Evolutionary conservation across 2,329 filamentous ascomycete genomes (phyloP), one percentile per base, ranked within the genome.

Genomic region (Colletotrichum salicis): DNA sequence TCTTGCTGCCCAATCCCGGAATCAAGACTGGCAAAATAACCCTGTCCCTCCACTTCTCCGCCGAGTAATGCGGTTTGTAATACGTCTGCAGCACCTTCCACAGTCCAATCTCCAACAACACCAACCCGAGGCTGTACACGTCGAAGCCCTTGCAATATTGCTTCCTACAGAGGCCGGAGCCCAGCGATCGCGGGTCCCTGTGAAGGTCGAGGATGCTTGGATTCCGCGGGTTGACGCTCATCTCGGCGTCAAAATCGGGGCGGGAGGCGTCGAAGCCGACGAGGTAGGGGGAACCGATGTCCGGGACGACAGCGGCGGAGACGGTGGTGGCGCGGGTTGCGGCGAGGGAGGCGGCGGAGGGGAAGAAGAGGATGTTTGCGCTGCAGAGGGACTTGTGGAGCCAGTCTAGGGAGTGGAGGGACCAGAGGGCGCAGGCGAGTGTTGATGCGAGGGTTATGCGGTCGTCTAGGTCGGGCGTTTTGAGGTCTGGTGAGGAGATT

Each of bases 301-400:
- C 81, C 13, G 83, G 83, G 2, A 83, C 77, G 55, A 81, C 75
- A n/a, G 37, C 80, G 77, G 11, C 75, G 73, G 67, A 82, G 84
- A 69, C 84, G 79, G 58, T 85, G 78, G 33, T 73, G 65, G 71
- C 77, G 79, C 80, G 80, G 10, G 27, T 73, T 57, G 33, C 69
- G 69, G 33, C 75, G 73, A 37, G 79, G 79, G 76, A 88, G 74
- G 80, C 77, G 27, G 80, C 79, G 0, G 83, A 83, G 6, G 82
- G 84, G 77, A 87, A 88, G 77, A 89, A 88, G 12, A 90, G 76
- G 35, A 90, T 82, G 75, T 88, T 89, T 66, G 86, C 80, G 69
- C 84, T 85, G 13, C 87, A 84, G 5, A 90, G 80, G n/a, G 86
- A 87, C 74, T 90, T 90, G 80, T 89, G 86, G 52, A 88, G 81